phyloP scores from a whole-genome alignment of 495 filamentous ascomycete species.

The Lophiotrema nucula region DNA sequence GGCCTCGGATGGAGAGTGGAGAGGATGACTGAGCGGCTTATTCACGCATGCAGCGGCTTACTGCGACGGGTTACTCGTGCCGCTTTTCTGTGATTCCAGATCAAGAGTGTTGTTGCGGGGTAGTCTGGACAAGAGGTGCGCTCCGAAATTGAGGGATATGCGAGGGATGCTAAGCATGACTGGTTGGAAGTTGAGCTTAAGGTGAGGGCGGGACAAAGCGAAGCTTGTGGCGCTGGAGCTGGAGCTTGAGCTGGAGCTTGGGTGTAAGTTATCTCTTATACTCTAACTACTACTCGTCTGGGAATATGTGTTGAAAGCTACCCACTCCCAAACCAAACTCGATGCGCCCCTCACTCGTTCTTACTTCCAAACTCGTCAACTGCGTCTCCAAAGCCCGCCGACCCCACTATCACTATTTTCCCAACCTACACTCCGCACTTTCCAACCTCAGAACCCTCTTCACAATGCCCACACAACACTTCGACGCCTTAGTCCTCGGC shows the following conservation, averaged over 20 bases:
- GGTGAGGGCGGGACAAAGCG: neutral
- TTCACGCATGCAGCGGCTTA: neutral
- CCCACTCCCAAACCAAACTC: no score
- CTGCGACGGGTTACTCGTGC: no score
- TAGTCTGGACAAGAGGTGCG: no score
- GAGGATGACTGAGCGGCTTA: no score
- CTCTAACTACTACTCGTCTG: neutral
- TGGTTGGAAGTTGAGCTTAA: neutral
- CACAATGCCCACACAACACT: constrained; percentile 19
- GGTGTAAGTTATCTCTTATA: no score
- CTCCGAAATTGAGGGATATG: no score
- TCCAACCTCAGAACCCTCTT: neutral
- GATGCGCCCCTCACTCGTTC: neutral
- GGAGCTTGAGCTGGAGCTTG: neutral
- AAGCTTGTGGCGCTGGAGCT: neutral
- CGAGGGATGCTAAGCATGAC: no score
- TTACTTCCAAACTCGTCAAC: neutral
- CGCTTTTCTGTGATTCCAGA: no score
- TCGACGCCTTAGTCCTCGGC: constrained; percentile 49
- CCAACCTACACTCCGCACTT: neutral
- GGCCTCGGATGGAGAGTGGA: no score
- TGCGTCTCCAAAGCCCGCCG: neutral
- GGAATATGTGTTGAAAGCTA: no score
- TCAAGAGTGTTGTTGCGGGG: no score
- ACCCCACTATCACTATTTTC: neutral